Base-by-base conservation (phyloP, 768 basidiomycete genomes). In the Cubamyces sp. region DNA sequence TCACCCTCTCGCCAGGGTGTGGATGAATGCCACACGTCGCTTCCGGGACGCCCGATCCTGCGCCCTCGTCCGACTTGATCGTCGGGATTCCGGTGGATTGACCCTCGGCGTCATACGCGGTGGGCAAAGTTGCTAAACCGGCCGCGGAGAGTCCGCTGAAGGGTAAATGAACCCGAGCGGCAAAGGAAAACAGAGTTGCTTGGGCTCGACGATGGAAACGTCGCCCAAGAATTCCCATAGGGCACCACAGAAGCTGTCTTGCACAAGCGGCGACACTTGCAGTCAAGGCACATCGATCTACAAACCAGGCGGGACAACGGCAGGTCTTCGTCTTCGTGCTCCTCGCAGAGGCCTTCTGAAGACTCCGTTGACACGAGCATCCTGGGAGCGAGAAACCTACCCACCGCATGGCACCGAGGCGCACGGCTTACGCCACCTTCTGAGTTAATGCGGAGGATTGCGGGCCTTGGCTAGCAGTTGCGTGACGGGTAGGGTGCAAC, bases 51-150 rank as follows among this genome's bases (percentile, higher is more conserved):
- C 45, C 37, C 30, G 30, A 21, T 39, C 6, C 25, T 28, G n/a
- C 19, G 43, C 30, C 54, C 28, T 34, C 45, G 14, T 21, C 54
- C 54, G 54, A 12, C 43, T 56, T 56, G 54, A 56, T 46, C 54
- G 54, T 56, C 53, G 12, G 14, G 34, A 34, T 34, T 5, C 34
- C 34, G 34, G 9, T 34, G 34, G 34, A 1, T 9, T 26, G 14
- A 16, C 25, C 42, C 16, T 43, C 16, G 16, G 42, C 19, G 11
- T 21, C 42, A 18, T 43, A 43, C 42, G 18, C 12, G 5, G 42
- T 43, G 42, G 18, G 16, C 19, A 7, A 18, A 21, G 16, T 18
- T 18, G 46, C 25, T 49, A 12, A 28, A 14, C 11, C 14, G 9
- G 34, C 34, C 34, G 34, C 34, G 34, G 11, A 34, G 34, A 34